These are phyloP conservation scores for Penicillium digitatum DNA, from an alignment of 2,329 filamentous ascomycete genomes.

Conservation along the genomic window DNA sequence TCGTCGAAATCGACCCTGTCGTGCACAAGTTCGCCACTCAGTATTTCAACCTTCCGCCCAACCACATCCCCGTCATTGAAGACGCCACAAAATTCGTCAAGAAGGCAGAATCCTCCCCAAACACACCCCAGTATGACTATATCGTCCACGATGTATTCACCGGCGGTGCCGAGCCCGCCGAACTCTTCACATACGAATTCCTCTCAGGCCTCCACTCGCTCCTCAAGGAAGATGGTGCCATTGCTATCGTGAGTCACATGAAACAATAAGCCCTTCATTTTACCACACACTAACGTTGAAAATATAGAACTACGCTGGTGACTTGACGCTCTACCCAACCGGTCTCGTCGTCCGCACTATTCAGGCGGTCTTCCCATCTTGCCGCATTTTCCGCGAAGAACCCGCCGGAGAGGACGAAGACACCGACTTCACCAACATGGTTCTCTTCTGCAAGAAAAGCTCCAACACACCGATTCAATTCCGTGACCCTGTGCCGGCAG, in stretches of 20 bases:
- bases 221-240: slow-evolving; percentile 71
- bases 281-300: slow-evolving; percentile 11
- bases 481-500: slow-evolving; percentile 58
- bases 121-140: slow-evolving; percentile 65
- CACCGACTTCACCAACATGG: slow-evolving; percentile 88
- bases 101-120: slow-evolving; percentile 42
- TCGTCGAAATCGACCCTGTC: slow-evolving; percentile 89
- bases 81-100: slow-evolving; percentile 72
- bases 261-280: neutral
- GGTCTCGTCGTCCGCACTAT: slow-evolving; percentile 80
- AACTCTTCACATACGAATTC: slow-evolving; percentile 85
- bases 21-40: slow-evolving; percentile 78
- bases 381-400: slow-evolving; percentile 82
- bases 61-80: slow-evolving; percentile 74
- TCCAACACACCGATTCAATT: slow-evolving; percentile 56
- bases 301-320: slow-evolving; percentile 84
- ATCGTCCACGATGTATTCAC: slow-evolving; percentile 98
- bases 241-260: slow-evolving; percentile 69
- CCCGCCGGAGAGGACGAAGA: slow-evolving; percentile 46
- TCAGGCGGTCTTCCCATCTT: slow-evolving; percentile 74
- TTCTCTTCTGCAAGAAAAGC: slow-evolving; percentile 82
- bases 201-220: slow-evolving; percentile 65
- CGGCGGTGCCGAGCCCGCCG: slow-evolving; percentile 83
- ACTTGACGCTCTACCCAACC: slow-evolving; percentile 72
- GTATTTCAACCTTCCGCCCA: slow-evolving; percentile 74